Base-by-base conservation (phyloP, 352 stramenopile species). In the Globisporangium paddicum region DNA sequence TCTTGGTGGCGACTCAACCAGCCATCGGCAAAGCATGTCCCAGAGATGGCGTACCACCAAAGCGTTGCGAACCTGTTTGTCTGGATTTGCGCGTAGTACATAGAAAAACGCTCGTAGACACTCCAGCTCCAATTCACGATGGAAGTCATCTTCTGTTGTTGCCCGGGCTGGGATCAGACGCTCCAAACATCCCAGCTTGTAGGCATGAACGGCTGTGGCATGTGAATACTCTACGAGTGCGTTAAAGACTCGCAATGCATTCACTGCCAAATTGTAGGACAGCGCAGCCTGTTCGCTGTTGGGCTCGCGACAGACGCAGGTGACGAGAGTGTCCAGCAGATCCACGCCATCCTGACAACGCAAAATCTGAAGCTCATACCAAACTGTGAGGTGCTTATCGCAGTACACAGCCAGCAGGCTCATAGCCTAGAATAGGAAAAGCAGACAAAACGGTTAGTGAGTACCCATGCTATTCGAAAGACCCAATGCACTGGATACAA, bases 161-260 rank as follows among this genome's bases (percentile, higher is more conserved):
- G 25, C 8, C 11, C 19, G 23, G n/a, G 45, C 28, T 9, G 44
- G 2, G 1, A 34, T 9, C 0, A 64, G 14, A 6, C 41, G 41
- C 9, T 64, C 49, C 14, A 64, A 46, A 19, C 58, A 42, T 37
- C 42, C 13, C 30, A 47, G n/a, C 1, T 32, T 13, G 21, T 10
- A 25, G 23, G 42, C 52, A n/a, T 66, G 45, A 5, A 37, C n/a
- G 11, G 9, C 21, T 25, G 37, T 11, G 11, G 30, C 35, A 21
- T 55, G 34, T 6, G 60, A 60, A 35, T 57, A 34, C 34, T 66
- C 51, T 16, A 55, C 40, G 19, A 66, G 30, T 0, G 10, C 21
- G 21, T 57, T 57, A 30, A 66, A 50, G 21, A 49, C 18, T 30
- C 11, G 34, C 34, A 66, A 2, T 1, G 42, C 37, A 8, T 44